Base-by-base conservation (phyloP, 2,329 filamentous ascomycete species). In the Thermothelomyces thermophilus region DNA sequence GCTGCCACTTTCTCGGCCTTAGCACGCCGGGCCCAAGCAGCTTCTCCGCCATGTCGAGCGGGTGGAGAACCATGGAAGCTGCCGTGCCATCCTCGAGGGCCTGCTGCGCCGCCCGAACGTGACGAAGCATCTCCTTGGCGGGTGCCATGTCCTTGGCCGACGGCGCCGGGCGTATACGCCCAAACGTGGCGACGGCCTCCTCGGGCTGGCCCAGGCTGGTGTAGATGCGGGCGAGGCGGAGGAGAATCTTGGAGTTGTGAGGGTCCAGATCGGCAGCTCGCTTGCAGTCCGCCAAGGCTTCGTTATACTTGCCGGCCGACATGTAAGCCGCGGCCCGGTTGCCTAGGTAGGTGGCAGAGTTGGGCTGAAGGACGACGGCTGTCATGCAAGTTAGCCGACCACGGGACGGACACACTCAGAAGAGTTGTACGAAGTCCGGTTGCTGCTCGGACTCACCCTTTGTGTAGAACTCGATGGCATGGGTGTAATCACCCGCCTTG, bases 291-390 rank as follows among this genome's bases (percentile, higher is more conserved):
- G 93, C 88, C 52, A 97, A 73, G 14, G 93, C 93, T 55, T 85
- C 77, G 50, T 78, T 72, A 66, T 85, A 96, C 62, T 85, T 82
- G 59, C 84, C 84, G 52, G 88, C 87, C 46, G 88, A 88, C 76
- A 98, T 95, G 72, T 87, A 89, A 31, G 93, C 93, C 26, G 93
- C 93, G 34, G 93, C 90, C 62, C 93, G 86, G 75, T 98, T 98
- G 67, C 88, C 91, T 58, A 95, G 79, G 69, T 95, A 97, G 40
- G 90, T 95, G 31, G 90, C 75, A 45, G 90, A 94, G 61, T 83
- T 77, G 47, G 90, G 90, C 62, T 91, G 84, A 56, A 91, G 79
- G 60, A 93, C 86, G 63, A 98, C 86, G 54, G 93, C 93, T 96
- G 65, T n/a, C 41, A 44, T 45, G 57, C 40, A 41, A 53, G 54